Percentiles rank a stretch among this genome's conserved stretches.
phyloP scores from a whole-genome alignment of 1,139 yeast genomes.

The Candida sanyaensis region DNA sequence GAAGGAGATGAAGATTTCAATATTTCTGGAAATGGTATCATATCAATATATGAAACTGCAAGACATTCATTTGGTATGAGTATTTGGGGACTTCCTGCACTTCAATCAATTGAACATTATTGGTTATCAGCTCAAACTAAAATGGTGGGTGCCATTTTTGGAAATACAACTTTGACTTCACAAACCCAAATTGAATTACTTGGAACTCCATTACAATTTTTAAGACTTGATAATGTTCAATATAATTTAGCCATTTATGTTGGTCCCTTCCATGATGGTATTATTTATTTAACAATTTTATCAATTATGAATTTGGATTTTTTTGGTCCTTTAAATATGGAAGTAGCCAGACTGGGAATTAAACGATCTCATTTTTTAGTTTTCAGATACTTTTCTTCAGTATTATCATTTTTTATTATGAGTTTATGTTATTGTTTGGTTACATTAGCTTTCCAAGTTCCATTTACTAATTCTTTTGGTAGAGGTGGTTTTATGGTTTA shows the following conservation, averaged over 20 bases:
- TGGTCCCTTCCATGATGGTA: constrained; percentile 75
- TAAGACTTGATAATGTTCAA: constrained; percentile 51
- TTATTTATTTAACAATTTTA: constrained; percentile 70
- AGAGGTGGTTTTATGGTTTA: constrained; percentile 44
- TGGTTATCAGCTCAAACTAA: constrained; percentile 13
- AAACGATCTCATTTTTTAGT: constrained; percentile 29
- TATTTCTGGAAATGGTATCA: constrained; percentile 24
- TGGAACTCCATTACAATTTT: constrained; percentile 39
- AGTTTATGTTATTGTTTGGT: constrained; percentile 42
- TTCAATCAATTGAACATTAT: constrained; percentile 9
- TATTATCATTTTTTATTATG: constrained; percentile 33
- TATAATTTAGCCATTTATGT: constrained; percentile 48
- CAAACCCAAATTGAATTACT: constrained; percentile 21
- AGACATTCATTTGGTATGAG: constrained; percentile 30
- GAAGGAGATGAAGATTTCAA: constrained; percentile 28
- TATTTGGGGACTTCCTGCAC: constrained; percentile 13
- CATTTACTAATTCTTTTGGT: constrained; percentile 41
- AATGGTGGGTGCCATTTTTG: constrained; percentile 5
- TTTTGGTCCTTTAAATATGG: constrained; percentile 54
- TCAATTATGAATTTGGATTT: constrained; percentile 61
- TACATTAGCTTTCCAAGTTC: constrained; percentile 45
- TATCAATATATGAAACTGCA: constrained; percentile 41
- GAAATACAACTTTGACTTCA: constrained; percentile 12
- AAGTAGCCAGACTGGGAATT: constrained; percentile 37
- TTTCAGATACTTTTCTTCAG: constrained; percentile 33